phyloP scores from a whole-genome alignment of 1,284 basidiomycete species.

The Neonothopanus nambi region DNA sequence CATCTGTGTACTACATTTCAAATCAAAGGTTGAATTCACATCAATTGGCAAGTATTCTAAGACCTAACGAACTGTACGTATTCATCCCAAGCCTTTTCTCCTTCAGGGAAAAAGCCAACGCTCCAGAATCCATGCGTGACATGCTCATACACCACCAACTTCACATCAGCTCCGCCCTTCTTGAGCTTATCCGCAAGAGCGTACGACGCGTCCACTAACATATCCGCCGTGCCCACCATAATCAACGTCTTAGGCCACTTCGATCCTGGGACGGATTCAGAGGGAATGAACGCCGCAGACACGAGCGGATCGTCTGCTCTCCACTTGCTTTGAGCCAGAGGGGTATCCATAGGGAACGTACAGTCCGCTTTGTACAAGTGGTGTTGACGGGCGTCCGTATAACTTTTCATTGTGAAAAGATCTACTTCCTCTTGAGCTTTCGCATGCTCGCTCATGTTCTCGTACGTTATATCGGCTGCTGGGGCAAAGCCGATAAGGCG shows the following conservation, averaged over 20 bases:
- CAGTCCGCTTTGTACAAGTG: background rate
- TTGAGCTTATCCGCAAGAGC: no score
- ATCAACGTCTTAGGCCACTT: constrained; percentile 2
- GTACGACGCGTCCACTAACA: background rate
- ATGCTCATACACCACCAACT: no score
- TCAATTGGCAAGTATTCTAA: no score
- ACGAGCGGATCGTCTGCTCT: background rate
- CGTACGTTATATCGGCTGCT: background rate
- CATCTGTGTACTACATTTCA: no score
- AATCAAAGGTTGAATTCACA: no score
- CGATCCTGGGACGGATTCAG: no score
- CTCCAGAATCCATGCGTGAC: no score
- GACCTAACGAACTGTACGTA: no score
- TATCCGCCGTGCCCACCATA: background rate
- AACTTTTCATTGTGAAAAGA: background rate
- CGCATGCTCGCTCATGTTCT: background rate
- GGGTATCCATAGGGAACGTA: background rate
- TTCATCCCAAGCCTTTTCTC: no score
- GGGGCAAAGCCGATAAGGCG: background rate
- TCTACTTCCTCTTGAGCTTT: background rate
- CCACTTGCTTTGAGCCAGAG: background rate
- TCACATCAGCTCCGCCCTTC: no score
- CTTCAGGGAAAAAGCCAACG: no score
- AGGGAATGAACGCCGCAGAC: background rate
- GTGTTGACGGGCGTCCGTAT: background rate